phyloP scores from a whole-genome alignment of 129 eudicot genomes.

The Flaveria sonorensis region DNA sequence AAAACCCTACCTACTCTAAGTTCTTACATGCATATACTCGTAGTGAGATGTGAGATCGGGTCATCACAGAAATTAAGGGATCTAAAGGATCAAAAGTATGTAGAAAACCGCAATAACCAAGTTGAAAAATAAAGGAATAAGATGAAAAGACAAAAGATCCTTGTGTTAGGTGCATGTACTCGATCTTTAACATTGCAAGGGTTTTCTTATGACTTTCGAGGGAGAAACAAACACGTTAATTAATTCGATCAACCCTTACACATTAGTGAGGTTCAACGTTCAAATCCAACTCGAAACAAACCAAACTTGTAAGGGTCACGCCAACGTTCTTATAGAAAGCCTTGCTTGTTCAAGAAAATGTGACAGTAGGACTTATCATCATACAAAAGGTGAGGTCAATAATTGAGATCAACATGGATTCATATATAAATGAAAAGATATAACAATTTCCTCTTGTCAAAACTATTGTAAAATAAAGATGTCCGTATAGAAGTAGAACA shows the following conservation, averaged over 20 bases:
- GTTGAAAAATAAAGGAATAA: not conserved
- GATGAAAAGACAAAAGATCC: not conserved
- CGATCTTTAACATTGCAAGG: not conserved
- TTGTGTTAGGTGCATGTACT: too few species aligned
- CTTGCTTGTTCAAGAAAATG: too few species aligned
- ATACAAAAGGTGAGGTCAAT: too few species aligned
- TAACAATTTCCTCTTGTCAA: not conserved
- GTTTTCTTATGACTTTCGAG: not conserved
- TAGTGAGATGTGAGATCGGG: not conserved
- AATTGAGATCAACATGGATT: not conserved
- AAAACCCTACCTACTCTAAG: not conserved
- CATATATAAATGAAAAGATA: not conserved
- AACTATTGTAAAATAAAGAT: constrained; percentile 4
- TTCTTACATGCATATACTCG: not conserved
- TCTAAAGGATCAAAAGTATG: not conserved
- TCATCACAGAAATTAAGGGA: too few species aligned
- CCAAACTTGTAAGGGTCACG: too few species aligned
- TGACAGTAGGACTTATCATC: too few species aligned
- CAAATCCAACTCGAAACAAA: too few species aligned
- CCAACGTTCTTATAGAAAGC: too few species aligned
- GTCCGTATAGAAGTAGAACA: not conserved
- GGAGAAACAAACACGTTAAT: not conserved
- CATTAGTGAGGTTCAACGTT: too few species aligned
- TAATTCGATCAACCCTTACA: too few species aligned
- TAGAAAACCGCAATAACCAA: not conserved